Conservation (phyloP, 257 asterid species). For the Schizonepeta tenuifolia region DNA sequence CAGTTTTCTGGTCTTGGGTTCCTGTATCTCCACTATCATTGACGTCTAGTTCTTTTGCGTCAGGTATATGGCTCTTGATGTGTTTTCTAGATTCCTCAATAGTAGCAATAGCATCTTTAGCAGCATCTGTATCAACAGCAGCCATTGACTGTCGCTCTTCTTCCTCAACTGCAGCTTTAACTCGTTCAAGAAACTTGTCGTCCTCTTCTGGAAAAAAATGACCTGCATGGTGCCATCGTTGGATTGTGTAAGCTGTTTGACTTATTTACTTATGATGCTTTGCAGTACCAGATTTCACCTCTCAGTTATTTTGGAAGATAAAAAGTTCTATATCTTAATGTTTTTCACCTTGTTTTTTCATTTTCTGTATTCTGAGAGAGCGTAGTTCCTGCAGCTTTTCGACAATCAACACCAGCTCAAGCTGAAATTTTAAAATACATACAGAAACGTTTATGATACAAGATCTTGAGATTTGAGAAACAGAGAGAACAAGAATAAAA, state of each 20-base stretch:
- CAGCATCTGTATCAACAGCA: slow-evolving; percentile 79
- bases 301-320: slow-evolving; percentile 6
- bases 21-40: slow-evolving; percentile 28
- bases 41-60: slow-evolving; percentile 37
- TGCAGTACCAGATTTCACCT: slow-evolving; percentile 11
- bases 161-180: slow-evolving; percentile 96
- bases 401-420: slow-evolving; percentile 85
- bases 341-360: slow-evolving; percentile 87
- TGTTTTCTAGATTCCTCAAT: slow-evolving; percentile 71
- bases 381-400: slow-evolving; percentile 95
- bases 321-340: slow-evolving; percentile 6
- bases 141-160: slow-evolving; percentile 86
- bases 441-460: slow-evolving; percentile 5
- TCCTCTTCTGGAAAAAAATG: slow-evolving; percentile 97
- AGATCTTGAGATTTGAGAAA: slow-evolving; percentile 28
- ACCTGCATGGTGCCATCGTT: slow-evolving; percentile 50
- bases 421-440: slow-evolving; percentile 53
- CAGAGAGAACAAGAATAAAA: not conserved
- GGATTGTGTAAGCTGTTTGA: slow-evolving; percentile 22
- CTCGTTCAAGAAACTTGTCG: slow-evolving; percentile 91
- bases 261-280: slow-evolving; percentile 6
- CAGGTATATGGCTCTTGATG: slow-evolving; percentile 40
- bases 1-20: slow-evolving; percentile 42
- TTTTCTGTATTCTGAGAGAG: slow-evolving; percentile 78
- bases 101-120: slow-evolving; percentile 83